Conservation (phyloP, 305 asterid genomes). For the Fraxinus nigra region DNA sequence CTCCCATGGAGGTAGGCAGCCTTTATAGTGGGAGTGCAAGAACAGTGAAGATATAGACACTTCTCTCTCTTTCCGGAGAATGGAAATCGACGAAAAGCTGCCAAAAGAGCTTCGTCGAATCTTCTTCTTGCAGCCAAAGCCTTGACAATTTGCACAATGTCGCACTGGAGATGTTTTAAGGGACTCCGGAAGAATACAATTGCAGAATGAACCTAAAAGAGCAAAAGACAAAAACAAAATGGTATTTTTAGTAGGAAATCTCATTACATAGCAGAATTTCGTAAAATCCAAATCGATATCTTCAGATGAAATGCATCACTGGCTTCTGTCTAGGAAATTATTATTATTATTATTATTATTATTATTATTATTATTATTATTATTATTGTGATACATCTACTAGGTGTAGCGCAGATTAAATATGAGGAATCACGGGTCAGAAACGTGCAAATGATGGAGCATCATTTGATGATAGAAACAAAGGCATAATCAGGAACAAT, state of each 20-base stretch:
- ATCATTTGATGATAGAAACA: not conserved
- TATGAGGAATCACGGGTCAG: not conserved
- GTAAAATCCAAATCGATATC: not conserved
- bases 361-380: not conserved
- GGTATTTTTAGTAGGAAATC: not conserved
- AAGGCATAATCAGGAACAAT: not conserved
- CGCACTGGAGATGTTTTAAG: constrained; percentile 41
- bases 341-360: not conserved
- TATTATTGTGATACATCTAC: too few relatives aligned
- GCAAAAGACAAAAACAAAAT: not conserved
- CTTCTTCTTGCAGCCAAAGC: constrained; percentile 53
- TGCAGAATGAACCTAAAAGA: constrained; percentile 65
- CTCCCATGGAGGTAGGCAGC: constrained; percentile 61
- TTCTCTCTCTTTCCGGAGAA: constrained; percentile 51
- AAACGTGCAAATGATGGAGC: not conserved
- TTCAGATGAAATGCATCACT: not conserved
- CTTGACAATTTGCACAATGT: constrained; percentile 31
- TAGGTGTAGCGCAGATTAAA: not conserved
- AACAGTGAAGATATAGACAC: constrained; percentile 66
- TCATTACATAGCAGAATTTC: not conserved
- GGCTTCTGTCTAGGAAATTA: not conserved
- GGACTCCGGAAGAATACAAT: constrained; percentile 65
- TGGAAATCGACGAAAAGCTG: constrained; percentile 59
- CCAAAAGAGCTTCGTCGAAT: constrained; percentile 49
- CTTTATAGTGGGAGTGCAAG: constrained; percentile 64